A percentile compares a stretch with the other conserved stretches of the same genome.
phyloP scores from a whole-genome alignment of 2,329 filamentous ascomycete species.

The Trichophyton verrucosum region DNA sequence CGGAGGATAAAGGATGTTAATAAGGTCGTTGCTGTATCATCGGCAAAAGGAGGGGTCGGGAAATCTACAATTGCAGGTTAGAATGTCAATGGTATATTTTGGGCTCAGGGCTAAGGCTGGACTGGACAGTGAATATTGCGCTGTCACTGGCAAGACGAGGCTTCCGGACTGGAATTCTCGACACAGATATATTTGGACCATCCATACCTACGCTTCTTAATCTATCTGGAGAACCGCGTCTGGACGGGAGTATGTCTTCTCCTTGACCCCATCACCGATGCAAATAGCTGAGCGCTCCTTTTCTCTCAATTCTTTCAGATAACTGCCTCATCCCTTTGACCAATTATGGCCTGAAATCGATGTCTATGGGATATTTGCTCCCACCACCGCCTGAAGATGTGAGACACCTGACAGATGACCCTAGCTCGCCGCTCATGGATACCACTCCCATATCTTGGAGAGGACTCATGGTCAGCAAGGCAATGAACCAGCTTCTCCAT shows the following conservation, averaged over 20 bases:
- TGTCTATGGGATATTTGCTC: constrained; percentile 96
- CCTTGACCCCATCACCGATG: neutral
- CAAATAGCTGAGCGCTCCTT: neutral
- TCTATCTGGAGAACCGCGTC: constrained; percentile 62
- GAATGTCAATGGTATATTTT: constrained; percentile 15
- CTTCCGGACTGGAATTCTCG: constrained; percentile 72
- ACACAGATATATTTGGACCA: constrained; percentile 93
- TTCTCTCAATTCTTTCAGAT: constrained; percentile 17
- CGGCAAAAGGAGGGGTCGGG: constrained; percentile 93
- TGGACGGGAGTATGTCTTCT: constrained; percentile 52
- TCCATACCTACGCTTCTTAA: constrained; percentile 85
- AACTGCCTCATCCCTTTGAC: constrained; percentile 66
- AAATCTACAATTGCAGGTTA: constrained; percentile 83
- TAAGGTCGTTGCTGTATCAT: constrained; percentile 93
- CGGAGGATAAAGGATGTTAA: constrained; percentile 70
- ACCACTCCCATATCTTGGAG: constrained; percentile 80
- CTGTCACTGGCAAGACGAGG: constrained; percentile 74
- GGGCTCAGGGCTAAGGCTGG: neutral
- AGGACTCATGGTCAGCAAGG: constrained; percentile 95
- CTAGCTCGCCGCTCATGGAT: constrained; percentile 28
- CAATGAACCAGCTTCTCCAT: constrained; percentile 85
- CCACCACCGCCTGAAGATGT: constrained; percentile 43
- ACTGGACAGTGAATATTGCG: constrained; percentile 55
- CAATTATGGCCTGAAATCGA: constrained; percentile 92
- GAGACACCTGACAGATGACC: constrained; percentile 17